Percentiles rank a stretch among this genome's conserved stretches.
phyloP scores from a whole-genome alignment of 1,139 yeast genomes.

The Pichia sp. region DNA sequence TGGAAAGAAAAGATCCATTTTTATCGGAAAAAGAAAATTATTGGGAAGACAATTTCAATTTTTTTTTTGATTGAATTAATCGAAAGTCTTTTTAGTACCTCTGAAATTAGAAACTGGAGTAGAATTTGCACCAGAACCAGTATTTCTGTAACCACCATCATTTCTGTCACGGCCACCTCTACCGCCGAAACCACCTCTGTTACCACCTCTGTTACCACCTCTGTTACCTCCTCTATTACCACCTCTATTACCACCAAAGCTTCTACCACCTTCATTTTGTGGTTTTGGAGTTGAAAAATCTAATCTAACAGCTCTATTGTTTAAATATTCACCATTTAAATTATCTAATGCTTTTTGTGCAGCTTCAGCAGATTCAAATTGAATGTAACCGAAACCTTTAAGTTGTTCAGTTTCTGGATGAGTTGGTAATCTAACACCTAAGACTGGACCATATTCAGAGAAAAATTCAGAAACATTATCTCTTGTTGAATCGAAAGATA shows the following conservation, averaged over 20 bases:
- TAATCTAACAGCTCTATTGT: slow-evolving; percentile 90
- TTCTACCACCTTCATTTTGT: slow-evolving; percentile 24
- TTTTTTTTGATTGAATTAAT: slow-evolving; percentile 32
- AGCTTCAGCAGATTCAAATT: slow-evolving; percentile 77
- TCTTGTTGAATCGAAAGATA: slow-evolving; percentile 82
- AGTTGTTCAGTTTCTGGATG: slow-evolving; percentile 98
- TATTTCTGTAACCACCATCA: slow-evolving; percentile 26
- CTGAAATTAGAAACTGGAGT: slow-evolving; percentile 53
- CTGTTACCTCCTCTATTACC: slow-evolving; percentile 25
- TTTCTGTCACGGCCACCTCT: no score
- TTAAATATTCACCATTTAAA: slow-evolving; percentile 81
- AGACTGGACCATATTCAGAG: slow-evolving; percentile 70
- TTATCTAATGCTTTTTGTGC: slow-evolving; percentile 87
- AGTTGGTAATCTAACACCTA: slow-evolving; percentile 92
- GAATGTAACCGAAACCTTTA: slow-evolving; percentile 98
- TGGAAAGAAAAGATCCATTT: slow-evolving; percentile 14
- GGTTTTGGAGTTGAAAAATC: slow-evolving; percentile 88
- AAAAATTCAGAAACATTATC: slow-evolving; percentile 70
- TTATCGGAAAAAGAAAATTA: slow-evolving; percentile 1
- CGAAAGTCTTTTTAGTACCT: slow-evolving; percentile 76
- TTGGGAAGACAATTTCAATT: not conserved
- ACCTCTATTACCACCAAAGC: slow-evolving; percentile 34
- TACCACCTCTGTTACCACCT: slow-evolving; percentile 41
- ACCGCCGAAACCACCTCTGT: slow-evolving; percentile 30
- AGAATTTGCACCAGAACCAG: slow-evolving; percentile 49